Conservation (phyloP, 208 protist species). For the Cochliopodium minus region DNA sequence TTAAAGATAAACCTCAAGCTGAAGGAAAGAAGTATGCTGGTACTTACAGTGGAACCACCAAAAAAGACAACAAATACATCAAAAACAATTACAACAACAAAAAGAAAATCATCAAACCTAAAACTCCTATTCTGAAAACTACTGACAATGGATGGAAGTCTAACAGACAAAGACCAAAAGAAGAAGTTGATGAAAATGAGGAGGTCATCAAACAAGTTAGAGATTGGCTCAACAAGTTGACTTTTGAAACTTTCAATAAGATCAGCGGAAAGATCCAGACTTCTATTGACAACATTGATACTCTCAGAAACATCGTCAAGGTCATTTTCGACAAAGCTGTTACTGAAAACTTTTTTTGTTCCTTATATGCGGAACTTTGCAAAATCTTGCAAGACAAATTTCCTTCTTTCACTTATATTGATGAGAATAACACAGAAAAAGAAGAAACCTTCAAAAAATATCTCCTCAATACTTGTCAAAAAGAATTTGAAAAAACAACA, state of each 20-base stretch:
- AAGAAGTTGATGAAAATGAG: neutral
- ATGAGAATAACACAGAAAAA: neutral
- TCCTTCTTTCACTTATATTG: neutral
- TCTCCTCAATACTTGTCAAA: slow-evolving; percentile 28
- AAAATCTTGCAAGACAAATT: neutral
- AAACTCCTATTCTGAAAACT: neutral
- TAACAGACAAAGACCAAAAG: neutral
- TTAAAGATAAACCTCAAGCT: too few relatives aligned
- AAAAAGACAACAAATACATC: neutral
- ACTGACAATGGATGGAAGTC: neutral
- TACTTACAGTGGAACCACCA: neutral
- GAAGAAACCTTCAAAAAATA: slow-evolving; percentile 13
- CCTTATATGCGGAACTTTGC: slow-evolving; percentile 22
- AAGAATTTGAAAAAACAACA: slow-evolving; percentile 23
- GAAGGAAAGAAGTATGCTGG: neutral
- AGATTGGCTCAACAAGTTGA: slow-evolving; percentile 14
- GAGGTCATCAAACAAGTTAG: neutral
- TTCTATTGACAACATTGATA: neutral
- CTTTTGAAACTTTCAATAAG: slow-evolving; percentile 5
- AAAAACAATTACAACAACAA: neutral
- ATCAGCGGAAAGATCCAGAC: slow-evolving; percentile 11
- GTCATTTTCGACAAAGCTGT: slow-evolving; percentile 21
- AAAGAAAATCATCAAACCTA: neutral
- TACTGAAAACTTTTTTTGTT: slow-evolving; percentile 9
- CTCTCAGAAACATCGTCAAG: slow-evolving; percentile 13